Evolutionary conservation across 2,329 filamentous ascomycete genomes (phyloP).

Genomic region (Penicillium sp.): DNA sequence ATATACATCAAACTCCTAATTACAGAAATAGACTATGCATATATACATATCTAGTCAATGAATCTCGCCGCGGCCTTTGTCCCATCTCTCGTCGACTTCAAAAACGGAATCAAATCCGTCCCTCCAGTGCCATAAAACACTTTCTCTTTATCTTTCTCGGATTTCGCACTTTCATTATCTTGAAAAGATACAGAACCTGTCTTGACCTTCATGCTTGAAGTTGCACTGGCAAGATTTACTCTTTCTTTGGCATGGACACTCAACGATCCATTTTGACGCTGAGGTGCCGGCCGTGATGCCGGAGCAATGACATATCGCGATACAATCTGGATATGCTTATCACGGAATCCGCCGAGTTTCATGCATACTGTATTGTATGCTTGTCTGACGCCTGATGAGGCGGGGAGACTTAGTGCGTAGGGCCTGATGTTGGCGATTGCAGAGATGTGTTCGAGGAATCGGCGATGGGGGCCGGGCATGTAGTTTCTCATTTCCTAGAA

Average conservation of each 20-base stretch:
- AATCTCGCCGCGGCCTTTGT: slow-evolving; percentile 41
- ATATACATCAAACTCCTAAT: no score
- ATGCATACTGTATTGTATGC: slow-evolving; percentile 47
- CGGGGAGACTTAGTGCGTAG: slow-evolving; percentile 37
- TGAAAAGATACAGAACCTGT: slow-evolving; percentile 27
- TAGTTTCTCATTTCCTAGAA: slow-evolving; percentile 51
- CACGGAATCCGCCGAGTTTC: slow-evolving; percentile 45
- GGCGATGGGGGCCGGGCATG: slow-evolving; percentile 51
- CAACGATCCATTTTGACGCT: background rate
- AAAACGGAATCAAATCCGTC: slow-evolving; percentile 51
- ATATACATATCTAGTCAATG: slow-evolving; percentile 12
- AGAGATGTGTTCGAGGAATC: slow-evolving; percentile 48
- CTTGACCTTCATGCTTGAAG: background rate
- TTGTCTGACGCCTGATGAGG: slow-evolving; percentile 31
- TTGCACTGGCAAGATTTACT: slow-evolving; percentile 43
- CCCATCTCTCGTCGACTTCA: slow-evolving; percentile 51
- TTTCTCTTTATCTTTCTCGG: slow-evolving; percentile 29
- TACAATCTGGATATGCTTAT: slow-evolving; percentile 52
- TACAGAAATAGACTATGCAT: background rate
- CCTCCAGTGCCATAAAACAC: slow-evolving; percentile 50
- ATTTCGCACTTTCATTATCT: slow-evolving; percentile 13
- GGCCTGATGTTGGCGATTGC: slow-evolving; percentile 43
- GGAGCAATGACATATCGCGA: slow-evolving; percentile 52
- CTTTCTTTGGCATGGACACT: slow-evolving; percentile 15
- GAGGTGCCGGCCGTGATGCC: slow-evolving; percentile 21